phyloP scores from a whole-genome alignment of 805 yeast genomes.

The Kluyveromyces nonfermentans region DNA sequence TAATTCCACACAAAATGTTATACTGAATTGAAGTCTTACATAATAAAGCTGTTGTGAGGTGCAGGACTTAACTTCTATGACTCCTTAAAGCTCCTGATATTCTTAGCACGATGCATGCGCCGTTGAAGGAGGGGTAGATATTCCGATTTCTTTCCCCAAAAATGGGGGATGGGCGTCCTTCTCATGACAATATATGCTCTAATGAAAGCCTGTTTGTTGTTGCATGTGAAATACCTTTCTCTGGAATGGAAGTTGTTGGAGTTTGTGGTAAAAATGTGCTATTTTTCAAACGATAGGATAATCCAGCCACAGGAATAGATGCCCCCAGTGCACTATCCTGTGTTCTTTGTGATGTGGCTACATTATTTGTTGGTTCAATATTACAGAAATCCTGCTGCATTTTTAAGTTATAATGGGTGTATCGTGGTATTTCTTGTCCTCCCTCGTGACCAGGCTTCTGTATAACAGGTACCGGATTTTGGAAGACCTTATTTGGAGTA shows the following conservation, averaged over 20 bases:
- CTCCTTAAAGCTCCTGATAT: no score
- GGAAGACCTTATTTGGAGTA: background rate
- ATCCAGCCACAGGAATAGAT: background rate
- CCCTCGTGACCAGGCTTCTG: background rate
- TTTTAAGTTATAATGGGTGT: background rate
- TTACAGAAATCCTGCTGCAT: background rate
- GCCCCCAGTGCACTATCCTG: background rate
- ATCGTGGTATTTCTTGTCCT: background rate
- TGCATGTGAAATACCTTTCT: background rate
- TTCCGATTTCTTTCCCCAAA: background rate
- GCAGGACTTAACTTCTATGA: no score
- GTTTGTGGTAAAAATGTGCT: background rate
- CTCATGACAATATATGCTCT: conserved; percentile 2
- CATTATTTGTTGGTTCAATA: background rate
- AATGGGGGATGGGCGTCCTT: background rate
- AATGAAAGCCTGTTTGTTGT: background rate
- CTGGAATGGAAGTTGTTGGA: background rate
- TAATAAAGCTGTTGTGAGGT: no score
- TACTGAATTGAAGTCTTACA: no score
- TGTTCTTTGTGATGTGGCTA: background rate
- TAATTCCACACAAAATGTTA: no score
- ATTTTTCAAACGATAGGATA: background rate
- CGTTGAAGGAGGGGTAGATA: no score
- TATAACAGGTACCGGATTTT: background rate
- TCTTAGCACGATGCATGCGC: no score